Evolutionary conservation across 2,329 filamentous ascomycete genomes (phyloP).

Genomic region (Coniochaeta sp.): DNA sequence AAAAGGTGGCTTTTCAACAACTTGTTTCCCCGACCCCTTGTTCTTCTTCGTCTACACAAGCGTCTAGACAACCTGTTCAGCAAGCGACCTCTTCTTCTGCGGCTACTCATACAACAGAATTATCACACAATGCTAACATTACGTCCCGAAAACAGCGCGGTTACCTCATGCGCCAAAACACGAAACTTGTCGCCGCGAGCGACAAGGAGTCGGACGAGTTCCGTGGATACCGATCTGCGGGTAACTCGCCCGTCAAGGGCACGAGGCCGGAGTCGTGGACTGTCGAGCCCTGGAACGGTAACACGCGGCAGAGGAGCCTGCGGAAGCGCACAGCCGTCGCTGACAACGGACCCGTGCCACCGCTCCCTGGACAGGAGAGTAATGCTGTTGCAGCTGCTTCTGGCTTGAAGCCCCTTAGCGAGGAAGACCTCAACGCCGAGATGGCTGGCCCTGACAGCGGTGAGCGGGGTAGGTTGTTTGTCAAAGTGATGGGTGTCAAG

Average conservation of each 20-base stretch:
- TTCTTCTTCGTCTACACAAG: conserved; percentile 31
- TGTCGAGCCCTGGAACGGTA: conserved; percentile 93
- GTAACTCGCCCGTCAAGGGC: conserved; percentile 66
- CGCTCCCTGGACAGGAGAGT: conserved; percentile 81
- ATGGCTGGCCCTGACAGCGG: conserved; percentile 64
- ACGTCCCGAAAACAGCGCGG: conserved; percentile 72
- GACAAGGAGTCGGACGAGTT: conserved; percentile 58
- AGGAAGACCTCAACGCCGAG: conserved; percentile 57
- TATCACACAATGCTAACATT: conserved; percentile 52
- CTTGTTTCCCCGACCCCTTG: conserved; percentile 9
- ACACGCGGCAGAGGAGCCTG: conserved; percentile 58
- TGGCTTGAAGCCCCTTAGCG: conserved; percentile 54
- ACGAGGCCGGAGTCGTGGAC: conserved; percentile 87
- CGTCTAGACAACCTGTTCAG: conserved; percentile 24
- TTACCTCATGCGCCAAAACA: conserved; percentile 98
- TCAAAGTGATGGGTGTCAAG: conserved; percentile 98
- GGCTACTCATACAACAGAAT: conserved; percentile 10
- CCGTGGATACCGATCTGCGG: conserved; percentile 51
- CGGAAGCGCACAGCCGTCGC: conserved; percentile 49
- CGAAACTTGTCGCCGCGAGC: conserved; percentile 91
- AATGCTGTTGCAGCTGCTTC: conserved; percentile 60
- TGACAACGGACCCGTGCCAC: conserved; percentile 58
- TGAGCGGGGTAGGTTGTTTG: conserved; percentile 86
- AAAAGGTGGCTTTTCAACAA: conserved; percentile 73
- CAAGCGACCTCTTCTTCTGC: background rate